Evolutionary conservation across 306 rosid genomes (phyloP), one percentile per base, ranked within the genome.

Genomic region (Parietaria judaica): DNA sequence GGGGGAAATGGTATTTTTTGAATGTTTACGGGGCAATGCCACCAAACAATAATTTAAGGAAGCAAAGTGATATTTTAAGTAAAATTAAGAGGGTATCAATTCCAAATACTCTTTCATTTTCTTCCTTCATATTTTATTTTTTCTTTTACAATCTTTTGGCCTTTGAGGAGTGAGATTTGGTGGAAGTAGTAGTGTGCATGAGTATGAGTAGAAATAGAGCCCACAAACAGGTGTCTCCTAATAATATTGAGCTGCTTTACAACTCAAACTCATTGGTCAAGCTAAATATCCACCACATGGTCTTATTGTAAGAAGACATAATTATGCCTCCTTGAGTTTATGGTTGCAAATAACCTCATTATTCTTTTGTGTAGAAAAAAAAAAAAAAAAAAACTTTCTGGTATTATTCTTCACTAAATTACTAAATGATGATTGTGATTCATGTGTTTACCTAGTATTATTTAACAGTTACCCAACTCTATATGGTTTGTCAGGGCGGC

Each of bases 221-320:
- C 60, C 58, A 52, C 60, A 52, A 38, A 52, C 41, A 53, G 52
- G 52, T 39, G 68, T 64, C 49, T 64, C 51, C 52, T 5, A 38
- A 39, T 52, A 64, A 64, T 54, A 41, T 11, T 53, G 13, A 52
- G 51, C 38, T 64, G 16, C 58, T 64, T 64, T 64, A 64, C 68
- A 38, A 43, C 60, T 64, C 60, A 53, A 35, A 52, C 11, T 41
- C 38, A 51, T 64, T 53, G 59, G 51, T 15, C 31, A 41, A 53
- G 9, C 15, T 51, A 39, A 51, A 52, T 39, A 36, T 64, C 60
- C 68, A 53, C 60, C 60, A 50, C 58, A 50, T 63, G 67, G 49
- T 14, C 43, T 63, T 49, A 63, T 63, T 49, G 49, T 63, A 50
- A 64, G 52, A 14, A 53, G 60, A 52, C 68, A 52, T 52, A 52